Evolutionary conservation across 768 basidiomycete species (phyloP).

Genomic region (Pleurotus ostreatus): DNA sequence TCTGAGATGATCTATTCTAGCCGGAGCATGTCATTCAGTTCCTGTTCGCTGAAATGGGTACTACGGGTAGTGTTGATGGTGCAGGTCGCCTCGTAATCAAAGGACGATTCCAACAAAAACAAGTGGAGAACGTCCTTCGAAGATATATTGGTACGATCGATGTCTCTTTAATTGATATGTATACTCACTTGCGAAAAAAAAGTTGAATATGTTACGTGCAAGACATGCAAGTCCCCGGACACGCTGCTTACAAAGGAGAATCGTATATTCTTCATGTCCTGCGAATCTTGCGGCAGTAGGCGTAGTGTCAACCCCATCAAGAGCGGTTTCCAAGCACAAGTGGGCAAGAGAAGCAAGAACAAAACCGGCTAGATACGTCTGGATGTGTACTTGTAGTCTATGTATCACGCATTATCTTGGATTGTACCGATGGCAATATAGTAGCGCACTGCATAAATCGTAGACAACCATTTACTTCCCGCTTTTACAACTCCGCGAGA

Average conservation of each 20-base stretch:
- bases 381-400: conserved; percentile 7
- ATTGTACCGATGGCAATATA: not conserved
- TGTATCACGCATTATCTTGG: conserved; percentile 6
- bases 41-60: conserved; percentile 97
- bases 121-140: conserved; percentile 94
- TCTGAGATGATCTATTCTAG: conserved; percentile 27
- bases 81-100: conserved; percentile 91
- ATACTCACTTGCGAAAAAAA: conserved; percentile 22
- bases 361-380: conserved; percentile 50
- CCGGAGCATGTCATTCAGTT: conserved; percentile 98
- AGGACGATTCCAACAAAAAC: conserved; percentile 97
- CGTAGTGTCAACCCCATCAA: conserved; percentile 96
- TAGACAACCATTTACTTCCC: conserved; percentile 1
- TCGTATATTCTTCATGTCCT: conserved; percentile 97
- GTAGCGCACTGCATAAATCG: not conserved
- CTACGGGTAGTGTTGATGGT: conserved; percentile 93
- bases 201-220: conserved; percentile 99
- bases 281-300: conserved; percentile 86
- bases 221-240: conserved; percentile 98
- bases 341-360: conserved; percentile 83
- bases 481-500: not conserved
- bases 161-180: not conserved
- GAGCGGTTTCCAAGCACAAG: conserved; percentile 97
- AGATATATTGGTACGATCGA: conserved; percentile 84
- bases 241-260: conserved; percentile 97